These are phyloP conservation scores for Cercospora berteroae DNA, from an alignment of 2,329 filamentous ascomycete species.

Conservation along the genomic window DNA sequence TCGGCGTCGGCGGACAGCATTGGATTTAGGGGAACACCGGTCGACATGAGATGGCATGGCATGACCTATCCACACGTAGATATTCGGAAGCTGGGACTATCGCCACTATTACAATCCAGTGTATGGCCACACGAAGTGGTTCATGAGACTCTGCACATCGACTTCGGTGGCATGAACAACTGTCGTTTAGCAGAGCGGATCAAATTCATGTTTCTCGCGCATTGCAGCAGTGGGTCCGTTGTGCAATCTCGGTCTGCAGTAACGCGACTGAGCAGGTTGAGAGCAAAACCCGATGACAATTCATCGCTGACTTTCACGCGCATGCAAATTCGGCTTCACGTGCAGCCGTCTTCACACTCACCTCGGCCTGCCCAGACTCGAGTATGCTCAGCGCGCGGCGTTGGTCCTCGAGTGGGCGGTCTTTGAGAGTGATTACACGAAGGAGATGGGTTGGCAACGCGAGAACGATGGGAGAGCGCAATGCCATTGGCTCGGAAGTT, in stretches of 20 bases:
- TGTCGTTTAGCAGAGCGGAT: background rate
- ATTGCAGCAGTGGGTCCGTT: background rate
- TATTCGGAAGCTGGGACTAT: conserved; percentile 3
- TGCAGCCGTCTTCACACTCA: background rate
- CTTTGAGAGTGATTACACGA: background rate
- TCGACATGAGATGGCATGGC: conserved; percentile 3
- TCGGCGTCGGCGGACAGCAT: conserved; percentile 11
- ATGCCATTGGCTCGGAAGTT: background rate
- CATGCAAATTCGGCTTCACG: background rate
- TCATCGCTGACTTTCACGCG: background rate
- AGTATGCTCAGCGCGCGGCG: background rate
- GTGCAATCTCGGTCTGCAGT: background rate
- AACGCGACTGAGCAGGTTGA: background rate
- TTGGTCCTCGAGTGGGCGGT: background rate
- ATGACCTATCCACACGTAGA: conserved; percentile 2
- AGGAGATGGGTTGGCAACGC: background rate
- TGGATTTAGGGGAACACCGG: background rate
- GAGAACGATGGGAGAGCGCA: background rate
- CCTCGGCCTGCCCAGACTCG: background rate
- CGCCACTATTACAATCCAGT: background rate
- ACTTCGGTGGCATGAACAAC: background rate
- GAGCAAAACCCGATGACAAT: background rate
- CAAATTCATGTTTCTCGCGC: background rate
- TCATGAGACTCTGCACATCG: background rate
- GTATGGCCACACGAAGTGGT: background rate